Conservation (phyloP, 148 eudicot species). For the Amaranthus hypochondriacus region DNA sequence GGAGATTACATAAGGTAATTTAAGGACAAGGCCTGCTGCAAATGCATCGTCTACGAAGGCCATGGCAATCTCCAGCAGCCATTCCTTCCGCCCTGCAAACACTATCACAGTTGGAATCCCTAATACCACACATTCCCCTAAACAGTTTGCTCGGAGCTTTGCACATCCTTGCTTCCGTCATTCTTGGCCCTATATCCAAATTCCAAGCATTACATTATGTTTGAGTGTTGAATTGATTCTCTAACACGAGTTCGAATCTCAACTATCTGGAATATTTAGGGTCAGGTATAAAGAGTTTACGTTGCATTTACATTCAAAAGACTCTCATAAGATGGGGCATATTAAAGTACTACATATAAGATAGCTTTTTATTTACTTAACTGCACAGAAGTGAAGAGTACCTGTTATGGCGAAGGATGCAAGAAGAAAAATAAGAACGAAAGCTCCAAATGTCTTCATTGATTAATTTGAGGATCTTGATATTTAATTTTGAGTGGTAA, state of each 20-base stretch:
- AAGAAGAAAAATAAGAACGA: constrained; percentile 1
- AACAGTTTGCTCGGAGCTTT: background rate
- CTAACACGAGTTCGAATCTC: too few relatives aligned
- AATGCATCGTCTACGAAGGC: background rate
- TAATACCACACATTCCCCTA: background rate
- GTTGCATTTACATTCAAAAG: too few relatives aligned
- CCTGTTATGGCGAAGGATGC: background rate
- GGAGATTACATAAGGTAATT: too few relatives aligned
- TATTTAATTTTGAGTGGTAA: too few relatives aligned
- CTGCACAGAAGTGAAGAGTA: background rate
- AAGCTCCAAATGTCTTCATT: constrained; percentile 3
- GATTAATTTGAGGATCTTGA: background rate
- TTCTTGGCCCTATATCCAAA: background rate
- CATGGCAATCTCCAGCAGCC: background rate
- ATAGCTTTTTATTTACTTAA: too few relatives aligned
- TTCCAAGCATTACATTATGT: background rate
- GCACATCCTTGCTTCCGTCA: constrained; percentile 3
- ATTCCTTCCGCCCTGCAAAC: constrained; percentile 5
- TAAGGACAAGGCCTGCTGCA: background rate
- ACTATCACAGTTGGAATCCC: background rate
- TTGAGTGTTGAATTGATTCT: background rate
- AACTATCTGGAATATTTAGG: too few relatives aligned
- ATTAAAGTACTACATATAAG: too few relatives aligned
- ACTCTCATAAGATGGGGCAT: too few relatives aligned
- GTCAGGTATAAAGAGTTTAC: too few relatives aligned